Evolutionary conservation across 2,329 filamentous ascomycete genomes (phyloP), one percentile per base, ranked within the genome.

Genomic region (Ambrosiella cleistominuta): DNA sequence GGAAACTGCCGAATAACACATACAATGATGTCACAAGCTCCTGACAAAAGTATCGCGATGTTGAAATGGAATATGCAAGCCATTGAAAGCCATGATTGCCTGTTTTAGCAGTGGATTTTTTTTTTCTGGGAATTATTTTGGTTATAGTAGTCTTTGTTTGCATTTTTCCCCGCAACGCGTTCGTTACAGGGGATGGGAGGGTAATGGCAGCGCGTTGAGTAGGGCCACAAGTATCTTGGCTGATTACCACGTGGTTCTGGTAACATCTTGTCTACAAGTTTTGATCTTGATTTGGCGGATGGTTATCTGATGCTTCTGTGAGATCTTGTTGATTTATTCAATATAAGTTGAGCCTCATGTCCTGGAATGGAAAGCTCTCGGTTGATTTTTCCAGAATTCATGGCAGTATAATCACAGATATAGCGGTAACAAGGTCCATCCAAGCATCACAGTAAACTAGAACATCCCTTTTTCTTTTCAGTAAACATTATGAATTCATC

Each of bases 131-230:
- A n/a, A 13, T 17, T 27, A 27, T 27, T 27, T 27, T 13, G 44
- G 12, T 47, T 47, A 12, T 47, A 47, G 44, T 47, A 11, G 44
- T 47, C 11, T n/a, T 35, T 27, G 47, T 51, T 27, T 6, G 8
- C 17, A 3, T 19, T 58, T 39, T 53, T 15, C 36, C 51, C 57
- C 57, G 51, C 57, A 58, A 58, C 57, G 51, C 57, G 35, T 11
- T 44, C 17, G 8, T 17, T 15, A 17, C 19, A 13, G 9, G n/a
- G 44, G 13, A 17, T 6, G 3, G 27, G 27, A 27, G 27, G 27
- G 4, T 27, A 11, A 49, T 42, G 45, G 13, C 5, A 55, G 40
- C 38, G 53, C 53, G 52, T 42, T 54, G 36, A 54, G 52, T 40
- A 35, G 52, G 44, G 3, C 37, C 37, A 54, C 11, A 54, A 54